Percentiles rank a stretch among this genome's conserved stretches.
phyloP scores from a whole-genome alignment of 352 stramenopile genomes.

The Globisporangium middletonii region DNA sequence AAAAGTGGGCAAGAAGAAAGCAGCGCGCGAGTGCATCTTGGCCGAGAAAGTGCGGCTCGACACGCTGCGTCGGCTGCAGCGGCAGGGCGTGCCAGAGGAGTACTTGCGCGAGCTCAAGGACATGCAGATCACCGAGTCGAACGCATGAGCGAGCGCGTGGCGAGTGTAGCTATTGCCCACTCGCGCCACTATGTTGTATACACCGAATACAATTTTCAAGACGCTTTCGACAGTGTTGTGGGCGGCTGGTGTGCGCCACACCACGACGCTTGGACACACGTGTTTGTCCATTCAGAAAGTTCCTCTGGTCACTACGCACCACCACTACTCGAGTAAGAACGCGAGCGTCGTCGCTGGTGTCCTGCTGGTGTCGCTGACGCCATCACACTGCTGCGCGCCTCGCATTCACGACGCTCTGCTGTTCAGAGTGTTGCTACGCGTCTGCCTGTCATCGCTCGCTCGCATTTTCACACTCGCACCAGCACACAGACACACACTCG shows the following conservation, averaged over 20 bases:
- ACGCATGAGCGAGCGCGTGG: conserved; percentile 21
- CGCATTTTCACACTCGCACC: too few species aligned
- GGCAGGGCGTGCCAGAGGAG: conserved; percentile 55
- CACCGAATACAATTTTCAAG: too few species aligned
- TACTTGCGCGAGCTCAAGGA: conserved; percentile 61
- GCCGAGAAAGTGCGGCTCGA: conserved; percentile 68
- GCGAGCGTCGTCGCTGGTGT: not conserved
- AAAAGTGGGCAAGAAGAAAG: conserved; percentile 70
- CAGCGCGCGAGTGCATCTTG: conserved; percentile 63
- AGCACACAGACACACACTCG: conserved; percentile 1
- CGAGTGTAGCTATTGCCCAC: too few species aligned
- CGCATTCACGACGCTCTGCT: too few species aligned
- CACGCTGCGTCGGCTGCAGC: conserved; percentile 53
- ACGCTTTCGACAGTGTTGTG: too few species aligned
- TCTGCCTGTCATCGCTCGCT: too few species aligned
- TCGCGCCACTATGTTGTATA: too few species aligned
- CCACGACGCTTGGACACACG: too few species aligned
- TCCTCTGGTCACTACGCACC: conserved; percentile 1
- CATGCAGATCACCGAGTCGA: conserved; percentile 62
- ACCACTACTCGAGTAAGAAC: not conserved
- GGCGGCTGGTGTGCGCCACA: too few species aligned
- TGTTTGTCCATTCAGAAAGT: conserved; percentile 12
- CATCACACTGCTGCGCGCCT: too few species aligned
- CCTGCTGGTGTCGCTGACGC: not conserved
- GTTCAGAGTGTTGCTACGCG: too few species aligned